Evolutionary conservation across 2,329 filamentous ascomycete species (phyloP).

Genomic region (Scedosporium minutisporum): DNA sequence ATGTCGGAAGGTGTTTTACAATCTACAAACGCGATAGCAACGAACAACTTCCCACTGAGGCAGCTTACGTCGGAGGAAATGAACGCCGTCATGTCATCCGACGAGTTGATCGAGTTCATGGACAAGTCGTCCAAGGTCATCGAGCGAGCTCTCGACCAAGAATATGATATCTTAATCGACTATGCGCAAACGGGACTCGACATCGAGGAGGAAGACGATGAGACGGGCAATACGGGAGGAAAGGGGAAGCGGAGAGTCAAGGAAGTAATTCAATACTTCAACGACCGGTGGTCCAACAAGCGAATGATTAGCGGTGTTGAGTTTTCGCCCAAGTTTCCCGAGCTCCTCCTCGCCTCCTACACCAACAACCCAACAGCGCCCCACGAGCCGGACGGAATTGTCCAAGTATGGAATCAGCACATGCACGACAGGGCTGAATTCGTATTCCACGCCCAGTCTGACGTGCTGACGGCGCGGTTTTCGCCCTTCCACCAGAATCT

Average conservation of each 20-base stretch:
- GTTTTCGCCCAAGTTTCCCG: slow-evolving; percentile 91
- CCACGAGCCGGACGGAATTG: slow-evolving; percentile 83
- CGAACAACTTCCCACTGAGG: slow-evolving; percentile 62
- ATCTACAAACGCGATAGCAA: slow-evolving; percentile 24
- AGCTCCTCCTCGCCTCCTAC: slow-evolving; percentile 87
- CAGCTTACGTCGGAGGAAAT: slow-evolving; percentile 77
- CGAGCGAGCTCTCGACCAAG: slow-evolving; percentile 86
- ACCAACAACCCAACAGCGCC: slow-evolving; percentile 95
- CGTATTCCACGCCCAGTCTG: slow-evolving; percentile 90
- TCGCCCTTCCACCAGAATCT: slow-evolving; percentile 98
- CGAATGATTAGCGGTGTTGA: slow-evolving; percentile 92
- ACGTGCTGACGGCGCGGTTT: slow-evolving; percentile 91
- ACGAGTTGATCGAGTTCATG: slow-evolving; percentile 91
- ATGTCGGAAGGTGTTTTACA: slow-evolving; percentile 40
- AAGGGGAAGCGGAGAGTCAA: slow-evolving; percentile 68
- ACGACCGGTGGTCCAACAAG: slow-evolving; percentile 93
- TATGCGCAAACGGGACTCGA: slow-evolving; percentile 76
- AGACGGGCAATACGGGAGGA: slow-evolving; percentile 57
- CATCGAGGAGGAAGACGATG: slow-evolving; percentile 73
- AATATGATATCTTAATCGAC: slow-evolving; percentile 92
- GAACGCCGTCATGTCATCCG: slow-evolving; percentile 79
- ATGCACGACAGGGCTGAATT: slow-evolving; percentile 92
- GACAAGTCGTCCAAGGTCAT: slow-evolving; percentile 96
- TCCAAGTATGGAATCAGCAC: slow-evolving; percentile 96
- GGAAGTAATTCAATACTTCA: slow-evolving; percentile 87